Percentiles rank a stretch among this genome's conserved stretches.
phyloP scores from a whole-genome alignment of 805 yeast genomes.

The Saturnispora serradocipensis region DNA sequence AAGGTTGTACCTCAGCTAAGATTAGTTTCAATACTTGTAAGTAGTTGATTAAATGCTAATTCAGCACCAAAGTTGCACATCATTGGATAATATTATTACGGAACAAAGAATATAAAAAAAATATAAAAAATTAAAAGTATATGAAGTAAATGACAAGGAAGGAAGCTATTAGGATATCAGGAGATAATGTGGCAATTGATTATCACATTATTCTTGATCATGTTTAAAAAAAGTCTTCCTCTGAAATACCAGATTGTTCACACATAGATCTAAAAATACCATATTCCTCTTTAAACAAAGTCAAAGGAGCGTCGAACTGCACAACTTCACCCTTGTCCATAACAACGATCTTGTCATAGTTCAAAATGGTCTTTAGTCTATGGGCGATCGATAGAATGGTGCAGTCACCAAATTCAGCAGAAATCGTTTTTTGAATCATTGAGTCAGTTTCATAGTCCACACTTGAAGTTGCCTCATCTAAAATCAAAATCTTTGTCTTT shows the following conservation, averaged over 20 bases:
- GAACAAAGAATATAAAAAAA: neutral
- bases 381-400: slow-evolving; percentile 71
- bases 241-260: slow-evolving; percentile 35
- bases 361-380: slow-evolving; percentile 52
- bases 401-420: slow-evolving; percentile 47
- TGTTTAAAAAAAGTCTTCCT: neutral
- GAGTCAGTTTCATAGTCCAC: slow-evolving; percentile 69
- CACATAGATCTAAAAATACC: slow-evolving; percentile 48
- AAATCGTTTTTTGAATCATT: slow-evolving; percentile 52
- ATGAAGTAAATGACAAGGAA: neutral
- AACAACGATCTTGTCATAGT: slow-evolving; percentile 51
- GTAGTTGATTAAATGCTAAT: too few species aligned
- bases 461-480: slow-evolving; percentile 73
- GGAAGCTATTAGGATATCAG: neutral
- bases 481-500: slow-evolving; percentile 46
- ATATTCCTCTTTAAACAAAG: slow-evolving; percentile 35
- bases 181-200: neutral
- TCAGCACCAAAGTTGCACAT: too few species aligned
- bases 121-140: neutral
- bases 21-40: too few species aligned
- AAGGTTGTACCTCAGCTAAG: too few species aligned
- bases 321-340: slow-evolving; percentile 46
- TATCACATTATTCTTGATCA: neutral
- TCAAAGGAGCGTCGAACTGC: slow-evolving; percentile 47
- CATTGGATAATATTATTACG: too few species aligned